Conservation (phyloP, 441 rosid species). For the Codiaeum variegatum region DNA sequence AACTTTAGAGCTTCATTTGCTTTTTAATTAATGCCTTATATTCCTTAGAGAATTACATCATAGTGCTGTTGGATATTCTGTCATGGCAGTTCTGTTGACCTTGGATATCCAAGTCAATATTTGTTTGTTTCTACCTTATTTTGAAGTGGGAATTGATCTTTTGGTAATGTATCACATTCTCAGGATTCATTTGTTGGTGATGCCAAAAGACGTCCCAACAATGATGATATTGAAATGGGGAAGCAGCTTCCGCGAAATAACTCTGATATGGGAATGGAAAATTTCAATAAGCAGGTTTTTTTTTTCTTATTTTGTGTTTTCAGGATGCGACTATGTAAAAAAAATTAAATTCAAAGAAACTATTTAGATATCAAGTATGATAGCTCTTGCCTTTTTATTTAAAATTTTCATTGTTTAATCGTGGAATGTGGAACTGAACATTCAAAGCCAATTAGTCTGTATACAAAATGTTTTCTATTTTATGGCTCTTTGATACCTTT, state of each 20-base stretch:
- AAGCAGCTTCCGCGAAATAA: constrained; percentile 30
- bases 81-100: background rate
- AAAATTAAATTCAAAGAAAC: background rate
- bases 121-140: background rate
- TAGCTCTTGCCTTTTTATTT: background rate
- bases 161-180: background rate
- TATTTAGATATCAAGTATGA: background rate
- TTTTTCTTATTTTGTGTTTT: background rate
- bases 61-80: background rate
- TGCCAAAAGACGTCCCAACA: constrained; percentile 29
- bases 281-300: constrained; percentile 60
- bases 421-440: background rate
- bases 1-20: background rate
- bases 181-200: constrained; percentile 54
- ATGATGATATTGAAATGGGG: constrained; percentile 66
- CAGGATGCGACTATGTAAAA: background rate
- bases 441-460: background rate
- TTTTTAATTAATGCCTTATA: background rate
- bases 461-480: background rate
- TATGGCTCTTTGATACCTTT: background rate
- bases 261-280: constrained; percentile 61
- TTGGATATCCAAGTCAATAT: background rate
- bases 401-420: background rate
- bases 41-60: background rate
- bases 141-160: background rate